Base-by-base conservation (phyloP, 2,329 filamentous ascomycete species). In the Paramyrothecium sp. region DNA sequence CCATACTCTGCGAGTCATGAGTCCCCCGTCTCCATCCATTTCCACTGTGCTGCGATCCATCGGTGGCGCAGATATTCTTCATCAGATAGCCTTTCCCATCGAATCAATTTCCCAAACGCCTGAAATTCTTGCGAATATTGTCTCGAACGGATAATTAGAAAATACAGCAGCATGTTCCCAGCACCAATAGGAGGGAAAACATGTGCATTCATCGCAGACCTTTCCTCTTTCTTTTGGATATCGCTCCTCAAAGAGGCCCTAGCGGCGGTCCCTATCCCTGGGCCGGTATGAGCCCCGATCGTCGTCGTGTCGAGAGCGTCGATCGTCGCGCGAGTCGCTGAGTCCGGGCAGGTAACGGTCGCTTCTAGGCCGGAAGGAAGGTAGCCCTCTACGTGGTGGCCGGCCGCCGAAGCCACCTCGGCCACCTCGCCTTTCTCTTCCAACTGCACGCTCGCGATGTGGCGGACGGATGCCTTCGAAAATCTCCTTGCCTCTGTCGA, bases 401-500 rank as follows among this genome's bases (percentile, higher is more conserved):
- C 70, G 65, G 22, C 73, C 69, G 49, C 67, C 64, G 3, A 63
- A 60, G 12, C 62, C 56, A 66, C 65, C 56, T 63, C 67, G 55
- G 69, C 71, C 56, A 65, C 68, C 74, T 11, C 76, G 71, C 20
- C 72, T 73, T 20, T 72, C 67, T 72, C 76, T 53, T 63, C 75
- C 66, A 12, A 65, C 58, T 17, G 60, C 66, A 12, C 70, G 65
- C 64, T 84, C 81, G 11, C 82, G 75, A 58, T 83, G 80, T 1
- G 85, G 85, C 22, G 84, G 85, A 22, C 85, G 77, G 59, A 89
- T 86, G 17, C 85, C 85, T 51, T 85, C 75, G 66, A 88, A 88
- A 41, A 88, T 85, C 69, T 92, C 90, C 17, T 85, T 85, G 16
- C 89, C 90, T 55, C 87, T 81, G 69, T 92, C 89, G 49, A 92